These are phyloP conservation scores for Sphagnum fallax DNA, from an alignment of 228 moss, liverwort and hornwort species.

Conservation along the genomic window DNA sequence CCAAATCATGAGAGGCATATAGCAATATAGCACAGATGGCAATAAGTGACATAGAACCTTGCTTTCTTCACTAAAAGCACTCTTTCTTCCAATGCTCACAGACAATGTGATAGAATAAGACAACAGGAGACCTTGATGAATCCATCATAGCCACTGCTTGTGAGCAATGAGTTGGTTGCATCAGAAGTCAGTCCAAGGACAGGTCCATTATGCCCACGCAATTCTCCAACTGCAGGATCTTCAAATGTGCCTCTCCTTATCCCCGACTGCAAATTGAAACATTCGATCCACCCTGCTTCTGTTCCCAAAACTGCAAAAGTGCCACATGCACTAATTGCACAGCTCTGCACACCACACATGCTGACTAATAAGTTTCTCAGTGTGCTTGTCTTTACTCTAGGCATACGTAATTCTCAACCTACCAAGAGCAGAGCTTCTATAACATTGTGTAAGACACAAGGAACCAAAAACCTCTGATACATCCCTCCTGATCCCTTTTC, in stretches of 20 bases:
- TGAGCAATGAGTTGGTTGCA: constrained; percentile 66
- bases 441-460: too few species aligned
- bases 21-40: too few species aligned
- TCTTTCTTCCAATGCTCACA: neutral
- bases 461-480: too few species aligned
- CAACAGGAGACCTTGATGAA: constrained; percentile 43
- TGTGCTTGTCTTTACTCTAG: neutral
- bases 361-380: constrained; percentile 1
- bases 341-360: constrained; percentile 35
- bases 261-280: constrained; percentile 92
- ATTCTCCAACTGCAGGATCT: constrained; percentile 36
- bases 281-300: constrained; percentile 70
- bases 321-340: constrained; percentile 91
- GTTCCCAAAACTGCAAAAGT: constrained; percentile 84
- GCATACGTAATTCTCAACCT: neutral
- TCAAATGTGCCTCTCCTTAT: constrained; percentile 63
- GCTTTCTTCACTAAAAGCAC: neutral
- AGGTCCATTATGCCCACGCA: constrained; percentile 54
- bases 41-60: neutral
- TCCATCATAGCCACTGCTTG: constrained; percentile 80
- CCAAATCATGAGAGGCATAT: too few species aligned
- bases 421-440: neutral
- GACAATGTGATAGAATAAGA: neutral
- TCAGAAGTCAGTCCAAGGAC: constrained; percentile 77
- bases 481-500: too few species aligned